Evolutionary conservation across 2,329 filamentous ascomycete genomes (phyloP).

Genomic region (Gliomastix tumulicola): DNA sequence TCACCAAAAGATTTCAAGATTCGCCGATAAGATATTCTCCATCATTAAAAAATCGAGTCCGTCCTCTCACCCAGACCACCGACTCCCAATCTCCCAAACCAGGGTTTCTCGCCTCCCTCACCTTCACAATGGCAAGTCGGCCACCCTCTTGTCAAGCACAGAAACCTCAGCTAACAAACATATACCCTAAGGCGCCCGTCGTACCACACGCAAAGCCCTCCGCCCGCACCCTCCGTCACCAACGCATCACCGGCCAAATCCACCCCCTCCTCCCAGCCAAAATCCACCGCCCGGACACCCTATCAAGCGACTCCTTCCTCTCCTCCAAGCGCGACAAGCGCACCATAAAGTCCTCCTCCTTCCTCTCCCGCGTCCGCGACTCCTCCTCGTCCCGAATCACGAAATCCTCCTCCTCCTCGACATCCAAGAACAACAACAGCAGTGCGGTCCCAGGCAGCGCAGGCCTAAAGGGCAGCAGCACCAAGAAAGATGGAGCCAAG

Average conservation of each 20-base stretch:
- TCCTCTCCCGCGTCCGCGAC: conserved; percentile 71
- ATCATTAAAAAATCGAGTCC: too few species aligned
- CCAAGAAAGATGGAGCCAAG: conserved; percentile 9
- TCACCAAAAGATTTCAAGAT: too few species aligned
- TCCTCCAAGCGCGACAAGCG: conserved; percentile 79
- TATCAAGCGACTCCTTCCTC: conserved; percentile 52
- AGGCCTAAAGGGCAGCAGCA: too few species aligned
- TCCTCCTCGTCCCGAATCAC: conserved; percentile 19
- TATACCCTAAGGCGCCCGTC: too few species aligned
- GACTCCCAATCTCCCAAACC: too few species aligned
- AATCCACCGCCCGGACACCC: conserved; percentile 42
- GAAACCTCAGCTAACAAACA: too few species aligned
- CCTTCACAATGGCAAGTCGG: too few species aligned
- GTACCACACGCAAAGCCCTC: conserved; percentile 40
- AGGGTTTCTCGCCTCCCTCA: too few species aligned
- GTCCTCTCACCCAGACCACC: too few species aligned
- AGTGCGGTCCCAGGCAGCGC: too few species aligned
- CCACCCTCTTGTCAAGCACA: not conserved
- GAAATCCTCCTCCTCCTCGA: conserved; percentile 10
- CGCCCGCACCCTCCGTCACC: conserved; percentile 47
- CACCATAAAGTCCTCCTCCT: conserved; percentile 70
- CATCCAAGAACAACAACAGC: too few species aligned
- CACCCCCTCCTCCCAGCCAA: conserved; percentile 45
- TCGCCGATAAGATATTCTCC: too few species aligned
- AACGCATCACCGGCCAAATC: conserved; percentile 39